Conservation (phyloP, 2,329 filamentous ascomycete genomes). For the Davidsoniella neocaledoniae region DNA sequence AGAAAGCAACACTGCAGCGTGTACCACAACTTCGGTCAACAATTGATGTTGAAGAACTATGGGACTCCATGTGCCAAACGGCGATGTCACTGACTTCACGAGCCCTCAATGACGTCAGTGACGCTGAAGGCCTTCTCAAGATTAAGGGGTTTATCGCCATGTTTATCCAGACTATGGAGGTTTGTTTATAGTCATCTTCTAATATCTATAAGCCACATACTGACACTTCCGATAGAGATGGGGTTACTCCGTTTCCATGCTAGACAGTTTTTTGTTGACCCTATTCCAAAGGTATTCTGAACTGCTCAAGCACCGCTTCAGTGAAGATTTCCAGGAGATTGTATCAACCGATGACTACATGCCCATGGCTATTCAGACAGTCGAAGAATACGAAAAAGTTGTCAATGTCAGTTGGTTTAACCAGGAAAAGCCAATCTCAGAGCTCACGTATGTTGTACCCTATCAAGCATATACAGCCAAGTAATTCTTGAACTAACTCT, state of each 20-base stretch:
- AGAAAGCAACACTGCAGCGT: slow-evolving; percentile 80
- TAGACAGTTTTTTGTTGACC: slow-evolving; percentile 73
- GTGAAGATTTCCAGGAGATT: slow-evolving; percentile 87
- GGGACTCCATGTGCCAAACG: slow-evolving; percentile 93
- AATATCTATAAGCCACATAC: background rate
- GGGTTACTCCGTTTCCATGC: slow-evolving; percentile 66
- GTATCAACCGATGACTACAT: slow-evolving; percentile 96
- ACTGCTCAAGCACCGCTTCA: slow-evolving; percentile 77
- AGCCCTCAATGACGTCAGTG: slow-evolving; percentile 61
- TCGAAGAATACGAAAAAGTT: slow-evolving; percentile 88
- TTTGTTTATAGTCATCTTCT: slow-evolving; percentile 29
- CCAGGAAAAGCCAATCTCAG: slow-evolving; percentile 59
- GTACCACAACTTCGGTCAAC: slow-evolving; percentile 66
- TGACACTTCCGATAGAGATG: slow-evolving; percentile 43
- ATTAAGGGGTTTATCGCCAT: slow-evolving; percentile 85
- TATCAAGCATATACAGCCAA: background rate
- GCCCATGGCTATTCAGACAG: slow-evolving; percentile 90
- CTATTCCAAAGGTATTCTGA: slow-evolving; percentile 91
- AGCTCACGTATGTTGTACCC: slow-evolving; percentile 45
- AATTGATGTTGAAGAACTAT: slow-evolving; percentile 86
- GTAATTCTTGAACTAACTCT: background rate
- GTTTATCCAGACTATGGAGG: slow-evolving; percentile 97
- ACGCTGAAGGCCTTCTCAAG: slow-evolving; percentile 80
- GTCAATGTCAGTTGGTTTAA: slow-evolving; percentile 93
- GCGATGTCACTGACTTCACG: slow-evolving; percentile 69